Percentiles rank a stretch among this genome's conserved stretches.
Evolutionary conservation across 2,329 filamentous ascomycete species (phyloP).

Genomic region (Microdochium paspali): DNA sequence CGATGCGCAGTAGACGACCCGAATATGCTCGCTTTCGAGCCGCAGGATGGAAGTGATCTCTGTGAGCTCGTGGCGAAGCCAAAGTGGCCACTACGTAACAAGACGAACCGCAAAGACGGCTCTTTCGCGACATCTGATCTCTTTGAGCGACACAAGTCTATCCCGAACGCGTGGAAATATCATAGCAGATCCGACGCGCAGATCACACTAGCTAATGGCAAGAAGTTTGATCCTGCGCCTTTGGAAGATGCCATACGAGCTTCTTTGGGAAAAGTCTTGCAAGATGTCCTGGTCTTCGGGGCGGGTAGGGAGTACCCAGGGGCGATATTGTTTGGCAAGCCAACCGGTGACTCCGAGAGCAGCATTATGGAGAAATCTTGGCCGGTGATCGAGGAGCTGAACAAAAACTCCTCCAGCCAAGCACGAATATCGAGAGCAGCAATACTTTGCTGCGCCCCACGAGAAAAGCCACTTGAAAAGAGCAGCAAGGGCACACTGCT

Average conservation of each 20-base stretch:
- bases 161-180: conserved; percentile 50
- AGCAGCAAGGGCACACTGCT: conserved; percentile 56
- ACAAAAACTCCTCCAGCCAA: conserved; percentile 37
- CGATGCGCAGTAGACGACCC: conserved; percentile 23
- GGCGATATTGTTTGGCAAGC: conserved; percentile 39
- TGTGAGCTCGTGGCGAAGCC: conserved; percentile 45
- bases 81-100: conserved; percentile 50
- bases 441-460: conserved; percentile 32
- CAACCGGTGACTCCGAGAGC: conserved; percentile 15
- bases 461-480: conserved; percentile 34
- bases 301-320: conserved; percentile 46
- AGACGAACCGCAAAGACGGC: conserved; percentile 46
- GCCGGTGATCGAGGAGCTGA: conserved; percentile 34
- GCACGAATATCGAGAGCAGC: conserved; percentile 38
- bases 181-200: conserved; percentile 52
- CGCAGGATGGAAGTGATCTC: conserved; percentile 25
- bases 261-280: conserved; percentile 26
- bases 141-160: conserved; percentile 43
- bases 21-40: conserved; percentile 32
- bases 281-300: conserved; percentile 53
- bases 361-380: conserved; percentile 31
- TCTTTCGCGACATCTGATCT: conserved; percentile 56
- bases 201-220: conserved; percentile 53
- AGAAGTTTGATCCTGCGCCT: conserved; percentile 58
- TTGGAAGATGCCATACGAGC: conserved; percentile 45